These are phyloP conservation scores for Periconia macrospinosa DNA, from an alignment of 2,329 filamentous ascomycete genomes.

Conservation along the genomic window DNA sequence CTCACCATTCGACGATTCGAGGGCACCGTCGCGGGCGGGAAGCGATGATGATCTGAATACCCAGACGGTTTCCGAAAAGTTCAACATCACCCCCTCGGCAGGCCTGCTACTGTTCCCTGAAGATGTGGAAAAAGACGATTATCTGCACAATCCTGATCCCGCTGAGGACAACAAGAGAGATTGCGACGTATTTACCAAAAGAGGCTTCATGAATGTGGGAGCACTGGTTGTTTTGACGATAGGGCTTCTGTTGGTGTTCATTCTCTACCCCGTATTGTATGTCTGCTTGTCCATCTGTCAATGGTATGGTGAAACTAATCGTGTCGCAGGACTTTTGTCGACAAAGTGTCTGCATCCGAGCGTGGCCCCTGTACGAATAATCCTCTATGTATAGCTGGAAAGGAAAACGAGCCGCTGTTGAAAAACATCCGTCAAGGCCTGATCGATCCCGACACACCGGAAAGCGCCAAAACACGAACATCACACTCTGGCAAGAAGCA, in stretches of 20 bases:
- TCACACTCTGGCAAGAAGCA: slow-evolving; percentile 62
- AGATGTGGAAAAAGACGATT: slow-evolving; percentile 74
- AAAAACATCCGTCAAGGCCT: slow-evolving; percentile 63
- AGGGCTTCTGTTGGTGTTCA: slow-evolving; percentile 66
- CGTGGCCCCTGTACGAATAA: slow-evolving; percentile 45
- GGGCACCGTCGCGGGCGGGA: slow-evolving; percentile 60
- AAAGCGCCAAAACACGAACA: slow-evolving; percentile 58
- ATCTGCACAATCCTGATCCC: slow-evolving; percentile 70
- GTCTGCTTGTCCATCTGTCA: slow-evolving; percentile 28
- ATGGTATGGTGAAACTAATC: slow-evolving; percentile 12
- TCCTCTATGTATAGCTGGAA: slow-evolving; percentile 55
- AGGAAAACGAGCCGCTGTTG: slow-evolving; percentile 53
- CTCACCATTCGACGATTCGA: slow-evolving; percentile 63
- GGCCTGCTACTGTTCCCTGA: slow-evolving; percentile 69
- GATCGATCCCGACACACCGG: slow-evolving; percentile 70
- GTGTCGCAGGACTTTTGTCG: slow-evolving; percentile 59
- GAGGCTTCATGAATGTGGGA: slow-evolving; percentile 67
- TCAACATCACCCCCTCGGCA: slow-evolving; percentile 69
- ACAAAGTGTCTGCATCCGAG: slow-evolving; percentile 44
- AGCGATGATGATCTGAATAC: slow-evolving; percentile 70
- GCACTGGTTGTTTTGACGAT: slow-evolving; percentile 62
- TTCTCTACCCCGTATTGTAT: slow-evolving; percentile 71
- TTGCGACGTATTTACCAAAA: slow-evolving; percentile 65
- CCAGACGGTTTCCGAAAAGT: slow-evolving; percentile 73
- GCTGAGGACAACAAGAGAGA: slow-evolving; percentile 63